Conservation (phyloP, 805 yeast species). For the Candida vaughaniae region DNA sequence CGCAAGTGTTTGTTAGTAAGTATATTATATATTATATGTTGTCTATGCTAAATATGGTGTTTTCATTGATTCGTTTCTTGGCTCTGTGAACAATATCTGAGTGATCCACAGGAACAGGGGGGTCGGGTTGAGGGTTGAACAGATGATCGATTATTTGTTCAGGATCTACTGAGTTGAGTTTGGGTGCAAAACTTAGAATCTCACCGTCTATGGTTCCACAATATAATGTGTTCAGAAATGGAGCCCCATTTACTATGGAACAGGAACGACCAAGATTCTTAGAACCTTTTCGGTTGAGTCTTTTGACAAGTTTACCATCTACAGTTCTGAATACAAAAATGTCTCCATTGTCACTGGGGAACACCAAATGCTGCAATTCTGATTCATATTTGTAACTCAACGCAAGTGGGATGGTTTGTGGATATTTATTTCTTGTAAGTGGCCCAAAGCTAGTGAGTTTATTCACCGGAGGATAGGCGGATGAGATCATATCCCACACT, state of each 20-base stretch:
- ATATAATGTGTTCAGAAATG: constrained; percentile 44
- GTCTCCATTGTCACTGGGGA: constrained; percentile 78
- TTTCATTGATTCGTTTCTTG: too few species aligned
- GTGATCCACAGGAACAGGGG: too few species aligned
- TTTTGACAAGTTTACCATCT: constrained; percentile 62
- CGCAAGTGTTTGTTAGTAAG: too few species aligned
- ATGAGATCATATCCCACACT: constrained; percentile 65
- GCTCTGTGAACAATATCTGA: too few species aligned
- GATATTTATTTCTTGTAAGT: constrained; percentile 60
- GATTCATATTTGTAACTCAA: constrained; percentile 53
- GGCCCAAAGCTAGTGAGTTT: constrained; percentile 77
- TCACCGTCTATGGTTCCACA: constrained; percentile 71
- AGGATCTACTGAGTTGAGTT: constrained; percentile 8
- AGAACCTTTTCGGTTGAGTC: constrained; percentile 49
- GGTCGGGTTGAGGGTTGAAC: too few species aligned
- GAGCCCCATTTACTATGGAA: constrained; percentile 50
- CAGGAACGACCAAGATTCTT: constrained; percentile 46
- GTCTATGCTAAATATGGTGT: too few species aligned
- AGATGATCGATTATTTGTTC: too few species aligned
- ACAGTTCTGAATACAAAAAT: constrained; percentile 54
- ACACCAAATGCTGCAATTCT: constrained; percentile 56
- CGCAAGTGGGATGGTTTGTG: constrained; percentile 49
- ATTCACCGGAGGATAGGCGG: constrained; percentile 47
- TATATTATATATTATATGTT: too few species aligned
- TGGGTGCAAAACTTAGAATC: constrained; percentile 53